Evolutionary conservation across 495 filamentous ascomycete genomes (phyloP), one percentile per base, ranked within the genome.

Genomic region (Neurospora africana): DNA sequence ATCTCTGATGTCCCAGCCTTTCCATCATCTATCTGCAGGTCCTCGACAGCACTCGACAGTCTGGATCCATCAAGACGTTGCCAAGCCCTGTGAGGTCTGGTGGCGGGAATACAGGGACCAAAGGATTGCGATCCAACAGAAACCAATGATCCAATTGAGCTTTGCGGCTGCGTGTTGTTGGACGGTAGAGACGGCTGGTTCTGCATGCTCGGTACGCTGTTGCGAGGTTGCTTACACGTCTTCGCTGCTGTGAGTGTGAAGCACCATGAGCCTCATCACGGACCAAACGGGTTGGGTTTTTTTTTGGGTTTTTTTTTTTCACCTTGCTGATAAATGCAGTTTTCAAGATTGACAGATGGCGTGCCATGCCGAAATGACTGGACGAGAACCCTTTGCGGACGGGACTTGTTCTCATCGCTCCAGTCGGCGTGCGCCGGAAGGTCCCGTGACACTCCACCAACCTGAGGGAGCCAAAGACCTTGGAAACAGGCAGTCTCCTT

Each of bases 381-480:
- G 53, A 65, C 27, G 53, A 65, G 53, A 65, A 58, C 47, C 23
- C 21, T 23, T 23, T 13, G 43, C 10, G 43, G 43, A 47, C 23
- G 47, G 23, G 47, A 27, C 53, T 61, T 15, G 53, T 61, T 61
- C 27, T 65, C 27, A 33, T 65, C 27, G 53, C 53, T 65, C 53
- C 53, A 30, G 53, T 65, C 53, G 53, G 53, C 53, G 53, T 65
- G 70, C 70, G 68, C 68, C 69, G 69, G 72, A 73, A 73, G 27
- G 69, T 71, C 72, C 72, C 72, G 72, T 73, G 69, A 73, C 72
- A 19, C 33, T 65, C 53, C 53, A 65, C 53, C 53, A 65, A 35
- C 27, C 27, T 65, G 53, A 58, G 47, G 23, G 21, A 58, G 5
- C 11, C 47, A 30, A 33, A 65, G 53, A 65, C 53, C 53, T 33